Percentiles rank a stretch among this genome's conserved stretches.
These are phyloP conservation scores for Anastatica hierochuntica DNA, from an alignment of 345 rosid genomes.

Conservation along the genomic window DNA sequence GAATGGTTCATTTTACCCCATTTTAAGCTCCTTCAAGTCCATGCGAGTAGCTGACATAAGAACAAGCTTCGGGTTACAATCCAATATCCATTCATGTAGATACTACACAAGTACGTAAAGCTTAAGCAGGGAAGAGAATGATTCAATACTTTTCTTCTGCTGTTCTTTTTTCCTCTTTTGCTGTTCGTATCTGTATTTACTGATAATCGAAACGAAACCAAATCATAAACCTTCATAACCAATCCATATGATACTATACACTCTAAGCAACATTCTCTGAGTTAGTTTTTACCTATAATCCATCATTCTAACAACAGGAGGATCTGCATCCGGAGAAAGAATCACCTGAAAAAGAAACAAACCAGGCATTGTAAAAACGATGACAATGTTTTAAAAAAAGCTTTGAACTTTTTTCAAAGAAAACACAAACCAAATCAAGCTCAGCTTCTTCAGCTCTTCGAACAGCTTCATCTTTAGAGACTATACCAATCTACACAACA, in stretches of 20 bases:
- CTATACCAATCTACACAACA: constrained; percentile 43
- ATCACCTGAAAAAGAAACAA: constrained; percentile 47
- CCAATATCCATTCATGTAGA: constrained; percentile 15
- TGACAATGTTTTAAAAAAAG: neutral
- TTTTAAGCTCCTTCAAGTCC: constrained; percentile 84
- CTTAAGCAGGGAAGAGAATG: constrained; percentile 17
- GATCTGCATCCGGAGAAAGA: constrained; percentile 85
- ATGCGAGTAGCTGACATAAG: constrained; percentile 50
- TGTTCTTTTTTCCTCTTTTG: constrained; percentile 77
- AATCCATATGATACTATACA: neutral
- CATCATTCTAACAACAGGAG: constrained; percentile 87
- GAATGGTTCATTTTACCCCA: constrained; percentile 49
- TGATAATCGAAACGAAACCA: constrained; percentile 29
- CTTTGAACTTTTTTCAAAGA: too few relatives aligned
- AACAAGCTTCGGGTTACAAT: constrained; percentile 29
- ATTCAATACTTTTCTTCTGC: constrained; percentile 68
- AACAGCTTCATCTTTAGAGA: constrained; percentile 61
- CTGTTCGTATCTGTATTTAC: constrained; percentile 77
- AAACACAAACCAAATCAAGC: constrained; percentile 64
- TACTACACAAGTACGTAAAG: neutral
- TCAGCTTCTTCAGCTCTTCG: constrained; percentile 73
- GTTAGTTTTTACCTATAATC: constrained; percentile 50
- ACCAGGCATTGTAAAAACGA: neutral
- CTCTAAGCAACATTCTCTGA: neutral
- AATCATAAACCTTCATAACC: neutral